These are phyloP conservation scores for Pseudogymnoascus sp. DNA, from an alignment of 2,329 filamentous ascomycete species.

Conservation along the genomic window DNA sequence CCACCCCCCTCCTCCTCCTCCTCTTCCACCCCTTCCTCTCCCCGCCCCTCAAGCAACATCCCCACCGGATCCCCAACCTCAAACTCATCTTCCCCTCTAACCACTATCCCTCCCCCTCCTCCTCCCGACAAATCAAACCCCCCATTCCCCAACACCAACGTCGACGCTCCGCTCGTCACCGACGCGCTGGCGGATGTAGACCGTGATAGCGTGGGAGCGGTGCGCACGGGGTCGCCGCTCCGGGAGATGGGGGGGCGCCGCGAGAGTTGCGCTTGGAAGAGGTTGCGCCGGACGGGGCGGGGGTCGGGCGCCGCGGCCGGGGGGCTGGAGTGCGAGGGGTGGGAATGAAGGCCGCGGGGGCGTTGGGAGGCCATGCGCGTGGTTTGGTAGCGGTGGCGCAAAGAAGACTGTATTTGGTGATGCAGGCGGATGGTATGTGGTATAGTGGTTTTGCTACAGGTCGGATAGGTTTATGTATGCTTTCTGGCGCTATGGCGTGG, in stretches of 20 bases:
- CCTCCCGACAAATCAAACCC: neutral
- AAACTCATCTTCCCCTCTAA: slow-evolving; percentile 55
- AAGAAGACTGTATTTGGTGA: neutral
- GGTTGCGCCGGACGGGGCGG: neutral
- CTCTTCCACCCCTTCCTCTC: slow-evolving; percentile 46
- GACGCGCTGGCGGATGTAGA: neutral
- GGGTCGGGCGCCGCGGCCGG: neutral
- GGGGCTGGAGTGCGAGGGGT: slow-evolving; percentile 16
- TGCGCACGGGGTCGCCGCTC: neutral
- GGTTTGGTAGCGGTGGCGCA: neutral
- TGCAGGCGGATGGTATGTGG: neutral
- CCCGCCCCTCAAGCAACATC: slow-evolving; percentile 42
- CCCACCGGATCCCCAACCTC: slow-evolving; percentile 49
- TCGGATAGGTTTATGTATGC: neutral
- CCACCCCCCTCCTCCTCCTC: slow-evolving; percentile 45
- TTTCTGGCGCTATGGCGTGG: neutral
- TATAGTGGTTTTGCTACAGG: neutral
- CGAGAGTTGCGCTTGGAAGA: neutral
- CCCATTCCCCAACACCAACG: neutral
- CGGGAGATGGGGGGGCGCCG: neutral
- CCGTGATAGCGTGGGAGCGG: neutral
- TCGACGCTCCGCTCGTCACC: neutral
- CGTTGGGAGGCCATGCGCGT: neutral
- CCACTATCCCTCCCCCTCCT: slow-evolving; percentile 44
- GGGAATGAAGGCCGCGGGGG: neutral